Percentiles rank a stretch among this genome's conserved stretches.
Evolutionary conservation across 140 eudicot genomes (phyloP).

Genomic region (Flaveria floridana): DNA sequence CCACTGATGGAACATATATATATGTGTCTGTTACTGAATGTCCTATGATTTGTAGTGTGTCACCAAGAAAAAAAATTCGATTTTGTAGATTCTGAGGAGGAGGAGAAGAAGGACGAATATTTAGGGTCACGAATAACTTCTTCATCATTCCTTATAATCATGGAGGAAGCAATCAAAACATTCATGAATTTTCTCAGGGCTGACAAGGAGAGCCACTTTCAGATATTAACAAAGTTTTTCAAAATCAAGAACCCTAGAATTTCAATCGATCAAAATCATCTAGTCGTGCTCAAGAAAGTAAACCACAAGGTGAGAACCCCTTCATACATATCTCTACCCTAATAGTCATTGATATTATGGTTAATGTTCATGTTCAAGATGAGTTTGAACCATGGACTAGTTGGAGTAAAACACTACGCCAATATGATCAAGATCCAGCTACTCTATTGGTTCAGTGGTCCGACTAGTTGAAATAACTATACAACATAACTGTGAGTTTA

Average conservation of each 20-base stretch:
- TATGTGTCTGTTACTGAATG: too few relatives aligned
- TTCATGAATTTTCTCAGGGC: constrained; percentile 87
- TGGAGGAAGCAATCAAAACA: constrained; percentile 87
- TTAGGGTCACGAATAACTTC: constrained; percentile 70
- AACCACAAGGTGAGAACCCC: constrained; percentile 56
- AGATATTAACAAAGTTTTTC: constrained; percentile 52
- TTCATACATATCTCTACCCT: not conserved
- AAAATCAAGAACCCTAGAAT: constrained; percentile 47
- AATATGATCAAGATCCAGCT: too few relatives aligned
- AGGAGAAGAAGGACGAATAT: constrained; percentile 58
- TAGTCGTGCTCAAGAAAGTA: constrained; percentile 58
- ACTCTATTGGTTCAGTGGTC: too few relatives aligned
- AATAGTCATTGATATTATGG: too few relatives aligned
- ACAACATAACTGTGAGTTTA: too few relatives aligned
- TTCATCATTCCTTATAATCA: constrained; percentile 57
- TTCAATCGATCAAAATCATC: constrained; percentile 65
- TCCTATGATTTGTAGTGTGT: too few relatives aligned
- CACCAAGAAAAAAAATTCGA: too few relatives aligned
- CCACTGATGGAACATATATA: too few relatives aligned
- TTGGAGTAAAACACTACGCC: too few relatives aligned
- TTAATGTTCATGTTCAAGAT: too few relatives aligned
- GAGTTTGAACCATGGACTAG: too few relatives aligned
- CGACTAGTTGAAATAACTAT: too few relatives aligned
- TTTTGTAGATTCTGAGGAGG: constrained; percentile 62
- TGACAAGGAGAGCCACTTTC: constrained; percentile 67